Evolutionary conservation across 148 eudicot genomes (phyloP).

Genomic region (Amaranthus cruentus): DNA sequence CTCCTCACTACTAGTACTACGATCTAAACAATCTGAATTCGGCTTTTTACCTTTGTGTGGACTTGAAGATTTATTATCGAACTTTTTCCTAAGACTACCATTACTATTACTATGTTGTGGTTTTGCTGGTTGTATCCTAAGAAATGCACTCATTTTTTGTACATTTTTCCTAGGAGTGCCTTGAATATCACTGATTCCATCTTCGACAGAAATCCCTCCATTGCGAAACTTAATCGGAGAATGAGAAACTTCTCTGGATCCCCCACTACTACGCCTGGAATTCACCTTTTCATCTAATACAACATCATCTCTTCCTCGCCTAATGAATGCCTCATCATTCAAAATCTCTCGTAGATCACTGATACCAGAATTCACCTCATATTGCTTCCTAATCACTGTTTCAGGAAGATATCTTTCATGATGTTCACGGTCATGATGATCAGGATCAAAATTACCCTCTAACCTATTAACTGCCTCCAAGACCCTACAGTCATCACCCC

Average conservation of each 20-base stretch:
- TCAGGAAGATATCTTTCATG: slow-evolving; percentile 11
- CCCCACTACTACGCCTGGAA: slow-evolving; percentile 24
- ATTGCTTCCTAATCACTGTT: slow-evolving; percentile 16
- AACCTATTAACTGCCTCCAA: slow-evolving; percentile 15
- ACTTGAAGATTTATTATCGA: slow-evolving; percentile 27
- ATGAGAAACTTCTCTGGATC: slow-evolving; percentile 18
- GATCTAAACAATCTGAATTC: slow-evolving; percentile 16
- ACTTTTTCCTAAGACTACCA: slow-evolving; percentile 34
- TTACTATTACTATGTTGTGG: slow-evolving; percentile 3
- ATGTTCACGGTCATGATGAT: slow-evolving; percentile 6
- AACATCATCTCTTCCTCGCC: slow-evolving; percentile 23
- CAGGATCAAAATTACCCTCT: slow-evolving; percentile 13
- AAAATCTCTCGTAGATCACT: slow-evolving; percentile 12
- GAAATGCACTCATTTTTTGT: slow-evolving; percentile 59
- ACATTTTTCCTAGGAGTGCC: slow-evolving; percentile 40
- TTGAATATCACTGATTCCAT: slow-evolving; percentile 22
- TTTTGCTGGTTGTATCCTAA: slow-evolving; percentile 55
- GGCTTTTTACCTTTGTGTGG: slow-evolving; percentile 37
- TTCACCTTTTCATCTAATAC: slow-evolving; percentile 22
- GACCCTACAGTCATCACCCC: slow-evolving; percentile 12
- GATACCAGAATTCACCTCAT: slow-evolving; percentile 15
- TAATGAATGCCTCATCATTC: slow-evolving; percentile 16
- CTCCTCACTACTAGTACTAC: slow-evolving; percentile 31
- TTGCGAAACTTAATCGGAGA: slow-evolving; percentile 26
- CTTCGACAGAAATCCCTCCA: slow-evolving; percentile 34